Evolutionary conservation across 2,329 filamentous ascomycete species (phyloP).

Genomic region (Cladophialophora chaetospira): DNA sequence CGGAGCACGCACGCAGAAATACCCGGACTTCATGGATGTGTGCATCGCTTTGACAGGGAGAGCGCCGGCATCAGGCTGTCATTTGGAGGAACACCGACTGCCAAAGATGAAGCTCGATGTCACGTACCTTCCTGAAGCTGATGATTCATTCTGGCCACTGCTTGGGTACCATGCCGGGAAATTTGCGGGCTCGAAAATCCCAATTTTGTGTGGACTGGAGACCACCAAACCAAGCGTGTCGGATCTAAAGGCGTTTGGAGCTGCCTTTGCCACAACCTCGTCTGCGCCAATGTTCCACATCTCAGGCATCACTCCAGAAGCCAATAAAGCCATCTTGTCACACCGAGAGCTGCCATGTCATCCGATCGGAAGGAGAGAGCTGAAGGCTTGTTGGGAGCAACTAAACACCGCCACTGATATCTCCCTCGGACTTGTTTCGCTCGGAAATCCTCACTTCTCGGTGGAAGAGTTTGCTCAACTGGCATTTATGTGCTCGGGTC

Average conservation of each 20-base stretch:
- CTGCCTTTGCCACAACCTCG: slow-evolving; percentile 48
- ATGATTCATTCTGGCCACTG: slow-evolving; percentile 45
- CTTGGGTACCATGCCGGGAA: slow-evolving; percentile 44
- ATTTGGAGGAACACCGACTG: slow-evolving; percentile 34
- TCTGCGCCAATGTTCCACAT: slow-evolving; percentile 52
- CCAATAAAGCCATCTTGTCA: slow-evolving; percentile 10
- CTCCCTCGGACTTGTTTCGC: slow-evolving; percentile 43
- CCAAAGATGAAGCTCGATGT: slow-evolving; percentile 14
- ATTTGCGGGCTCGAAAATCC: slow-evolving; percentile 38
- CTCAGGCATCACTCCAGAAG: slow-evolving; percentile 44
- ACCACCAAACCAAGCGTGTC: slow-evolving; percentile 28
- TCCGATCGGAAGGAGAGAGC: slow-evolving; percentile 16
- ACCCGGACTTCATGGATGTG: slow-evolving; percentile 50
- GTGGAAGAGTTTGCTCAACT: slow-evolving; percentile 41
- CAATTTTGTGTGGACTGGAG: slow-evolving; percentile 43
- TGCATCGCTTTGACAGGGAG: slow-evolving; percentile 48
- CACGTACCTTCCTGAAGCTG: slow-evolving; percentile 12
- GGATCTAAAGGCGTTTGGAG: slow-evolving; percentile 49
- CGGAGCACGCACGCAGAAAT: slow-evolving; percentile 49
- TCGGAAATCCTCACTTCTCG: slow-evolving; percentile 52
- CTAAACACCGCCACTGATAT: slow-evolving; percentile 26
- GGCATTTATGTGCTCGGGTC: slow-evolving; percentile 35
- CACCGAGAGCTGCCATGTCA: not conserved
- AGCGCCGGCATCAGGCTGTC: slow-evolving; percentile 37
- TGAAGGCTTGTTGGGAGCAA: slow-evolving; percentile 21